Conservation (phyloP, 305 asterid species). For the Fraxinus paxiana region DNA sequence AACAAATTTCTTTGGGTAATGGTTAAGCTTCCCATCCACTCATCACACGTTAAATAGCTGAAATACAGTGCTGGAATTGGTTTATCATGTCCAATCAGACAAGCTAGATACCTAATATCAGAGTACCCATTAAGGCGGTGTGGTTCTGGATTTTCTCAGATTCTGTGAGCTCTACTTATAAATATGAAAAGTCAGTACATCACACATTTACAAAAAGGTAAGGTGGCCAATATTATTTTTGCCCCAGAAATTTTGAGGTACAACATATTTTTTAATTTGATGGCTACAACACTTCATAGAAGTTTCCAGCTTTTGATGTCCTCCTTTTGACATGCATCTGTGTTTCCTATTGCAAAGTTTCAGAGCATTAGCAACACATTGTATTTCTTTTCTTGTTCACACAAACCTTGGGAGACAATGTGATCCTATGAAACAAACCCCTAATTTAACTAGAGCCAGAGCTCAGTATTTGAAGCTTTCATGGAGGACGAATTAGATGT, state of each 20-base stretch:
- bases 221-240: neutral
- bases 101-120: neutral
- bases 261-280: neutral
- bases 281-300: neutral
- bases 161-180: neutral
- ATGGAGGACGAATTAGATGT: slow-evolving; percentile 13
- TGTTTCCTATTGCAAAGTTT: neutral
- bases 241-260: neutral
- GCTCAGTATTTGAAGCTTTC: neutral
- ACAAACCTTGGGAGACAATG: neutral
- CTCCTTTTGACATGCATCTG: neutral
- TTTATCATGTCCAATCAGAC: neutral
- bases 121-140: neutral
- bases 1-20: neutral
- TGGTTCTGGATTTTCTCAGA: neutral
- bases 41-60: neutral
- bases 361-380: neutral
- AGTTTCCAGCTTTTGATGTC: neutral
- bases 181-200: neutral
- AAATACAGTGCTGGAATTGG: neutral
- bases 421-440: slow-evolving; percentile 16
- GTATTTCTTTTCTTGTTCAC: neutral
- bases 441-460: slow-evolving; percentile 2
- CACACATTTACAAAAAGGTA: neutral
- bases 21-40: neutral